Evolutionary conservation across 2,329 filamentous ascomycete species (phyloP).

Genomic region (Cercospora sp.): DNA sequence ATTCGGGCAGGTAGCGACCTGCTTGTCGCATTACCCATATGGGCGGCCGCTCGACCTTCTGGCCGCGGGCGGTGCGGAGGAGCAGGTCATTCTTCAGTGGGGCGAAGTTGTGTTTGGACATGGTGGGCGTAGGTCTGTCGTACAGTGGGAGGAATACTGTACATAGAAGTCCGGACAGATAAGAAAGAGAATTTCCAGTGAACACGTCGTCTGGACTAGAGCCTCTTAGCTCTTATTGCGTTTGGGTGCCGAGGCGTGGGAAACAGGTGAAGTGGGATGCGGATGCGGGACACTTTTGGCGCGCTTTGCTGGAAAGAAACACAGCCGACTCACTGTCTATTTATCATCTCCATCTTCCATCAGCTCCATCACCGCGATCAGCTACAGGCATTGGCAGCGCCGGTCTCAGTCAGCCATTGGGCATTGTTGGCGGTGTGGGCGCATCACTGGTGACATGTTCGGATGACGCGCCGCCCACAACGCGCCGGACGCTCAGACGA

Average conservation of each 20-base stretch:
- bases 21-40: slow-evolving; percentile 99
- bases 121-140: background rate
- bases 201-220: slow-evolving; percentile 4
- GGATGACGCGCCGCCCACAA: background rate
- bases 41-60: slow-evolving; percentile 87
- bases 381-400: background rate
- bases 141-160: background rate
- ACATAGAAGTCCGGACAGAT: background rate
- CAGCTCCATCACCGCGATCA: background rate
- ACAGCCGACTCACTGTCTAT: background rate
- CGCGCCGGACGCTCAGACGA: background rate
- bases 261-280: slow-evolving; percentile 8
- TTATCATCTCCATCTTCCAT: background rate
- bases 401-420: background rate
- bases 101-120: slow-evolving; percentile 59
- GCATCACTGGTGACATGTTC: background rate
- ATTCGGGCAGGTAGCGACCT: slow-evolving; percentile 95
- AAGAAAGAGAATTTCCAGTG: background rate
- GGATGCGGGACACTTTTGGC: background rate
- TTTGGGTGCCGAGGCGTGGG: slow-evolving; percentile 3
- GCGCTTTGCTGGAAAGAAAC: background rate
- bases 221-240: slow-evolving; percentile 1
- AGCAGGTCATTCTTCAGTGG: slow-evolving; percentile 91
- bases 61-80: slow-evolving; percentile 83
- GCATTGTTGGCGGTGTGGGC: background rate